Evolutionary conservation across 2,329 filamentous ascomycete genomes (phyloP).

Genomic region (Arthrobotrys entomopaga): DNA sequence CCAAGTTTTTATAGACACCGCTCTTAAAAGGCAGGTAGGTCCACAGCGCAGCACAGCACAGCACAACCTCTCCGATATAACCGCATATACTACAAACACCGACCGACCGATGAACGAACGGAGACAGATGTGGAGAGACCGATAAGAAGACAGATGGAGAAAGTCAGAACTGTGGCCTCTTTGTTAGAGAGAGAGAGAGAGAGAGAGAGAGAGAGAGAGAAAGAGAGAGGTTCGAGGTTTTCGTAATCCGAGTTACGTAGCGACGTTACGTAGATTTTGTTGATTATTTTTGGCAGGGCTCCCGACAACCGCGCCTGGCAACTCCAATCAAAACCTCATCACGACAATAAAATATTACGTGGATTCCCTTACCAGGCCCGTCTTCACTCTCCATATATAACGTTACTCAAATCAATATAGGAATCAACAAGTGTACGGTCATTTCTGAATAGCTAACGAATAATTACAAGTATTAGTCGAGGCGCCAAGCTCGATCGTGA

Average conservation of each 20-base stretch:
- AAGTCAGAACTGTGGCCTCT: constrained; percentile 41
- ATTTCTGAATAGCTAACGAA: no score
- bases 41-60: no score
- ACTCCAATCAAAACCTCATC: constrained; percentile 25
- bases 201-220: no score
- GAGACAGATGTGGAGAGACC: constrained; percentile 3
- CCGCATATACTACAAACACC: not conserved
- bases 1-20: not conserved
- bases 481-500: no score
- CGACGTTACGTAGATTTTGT: constrained; percentile 45
- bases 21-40: not conserved
- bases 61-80: not conserved
- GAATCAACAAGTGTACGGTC: not conserved
- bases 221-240: no score
- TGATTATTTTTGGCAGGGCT: constrained; percentile 28
- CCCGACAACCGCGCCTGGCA: constrained; percentile 33
- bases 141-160: not conserved
- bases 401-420: not conserved
- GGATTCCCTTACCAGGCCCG: not conserved
- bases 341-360: not conserved
- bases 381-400: not conserved
- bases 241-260: constrained; percentile 34
- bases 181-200: not conserved
- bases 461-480: no score
- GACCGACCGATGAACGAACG: not conserved